Base-by-base conservation (phyloP, 495 filamentous ascomycete species). In the Pseudomonodictys pantanalensis region DNA sequence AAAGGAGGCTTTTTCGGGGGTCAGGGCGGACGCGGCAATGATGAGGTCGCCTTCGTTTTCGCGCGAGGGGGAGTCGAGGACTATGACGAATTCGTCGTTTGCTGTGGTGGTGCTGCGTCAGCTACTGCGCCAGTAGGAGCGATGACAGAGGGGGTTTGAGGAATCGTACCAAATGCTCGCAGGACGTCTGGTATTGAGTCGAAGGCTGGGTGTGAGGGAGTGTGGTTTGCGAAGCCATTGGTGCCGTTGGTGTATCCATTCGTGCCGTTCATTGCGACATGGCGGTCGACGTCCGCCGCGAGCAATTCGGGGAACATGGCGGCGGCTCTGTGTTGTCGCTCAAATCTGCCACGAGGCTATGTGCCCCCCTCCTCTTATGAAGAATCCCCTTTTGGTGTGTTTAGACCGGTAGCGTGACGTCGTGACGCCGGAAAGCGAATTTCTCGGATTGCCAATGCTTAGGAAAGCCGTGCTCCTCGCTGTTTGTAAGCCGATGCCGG, bases 11-110 rank as follows among this genome's bases (percentile, higher is more conserved):
- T 97, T 91, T 49, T 88, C 81, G 15, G 90, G 79, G 20, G 92
- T 97, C 67, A 97, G 77, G 62, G 88, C 81, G 30, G 90, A 79
- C 22, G 91, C 95, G 49, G 95, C 90, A 67, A 97, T 92, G 72
- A 98, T 95, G 24, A 98, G 85, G 76, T 98, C 93, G 66, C 91
- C 95, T 79, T 98, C 95, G 74, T 97, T 97, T 72, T 98, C 95
- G 69, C 93, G 92, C 54, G 85, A 80, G 45, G 87, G 82, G 57
- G 87, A 86, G 75, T 98, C 95, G 59, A 97, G 89, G 20, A 96
- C 91, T 51, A 98, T 83, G 69, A 98, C 89, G 81, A 97, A 97
- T 72, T 97, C 83, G 72, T 91, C 92, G 75, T 86, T 81, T 64
- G 82, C 91, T 95, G 56, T 35, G 44, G 38, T 43, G 45, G 46